Evolutionary conservation across 1,284 basidiomycete genomes (phyloP), one percentile per base, ranked within the genome.

Genomic region (Hymenochaete sp.): DNA sequence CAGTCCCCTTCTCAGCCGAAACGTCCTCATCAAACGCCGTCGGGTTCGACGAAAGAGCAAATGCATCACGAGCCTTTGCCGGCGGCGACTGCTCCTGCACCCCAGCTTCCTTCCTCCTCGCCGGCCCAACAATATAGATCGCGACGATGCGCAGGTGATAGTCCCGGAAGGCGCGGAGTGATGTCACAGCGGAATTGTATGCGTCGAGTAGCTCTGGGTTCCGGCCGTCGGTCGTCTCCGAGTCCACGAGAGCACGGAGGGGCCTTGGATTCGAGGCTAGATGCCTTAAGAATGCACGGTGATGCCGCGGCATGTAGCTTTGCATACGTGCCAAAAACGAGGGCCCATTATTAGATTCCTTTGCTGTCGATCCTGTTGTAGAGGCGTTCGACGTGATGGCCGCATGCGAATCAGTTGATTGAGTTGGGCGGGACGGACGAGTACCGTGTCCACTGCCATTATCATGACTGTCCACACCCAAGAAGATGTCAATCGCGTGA

Each of bases 221-320:
- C 9, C 49, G 55, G 36, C 45, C 46, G 24, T 1, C 59, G 28
- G 42, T 61, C 59, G 68, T 67, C 35, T 61, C 63, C 22, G 56
- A 59, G 26, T 55, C 53, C 3, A 78, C 77, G 53, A 77, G 67
- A 19, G 55, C 66, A 46, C 76, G 79, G 47, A 79, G 67, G 9
- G 71, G 81, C 37, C 75, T 71, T 5, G 70, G 79, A 55, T 68
- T 77, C 1, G 70, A 61, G n/a, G 71, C 68, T 44, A 98, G 76
- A 58, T 96, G 90, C 36, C 73, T 71, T 29, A 98, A 73, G 69
- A 98, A 98, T 14, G 76, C 71, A 35, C 93, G 83, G 63, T 98
- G 95, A 56, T 87, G 83, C 3, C 78, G 77, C 0, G 93, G 92
- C 92, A 96, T 96, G 67, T 93, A 95, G 9, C 68, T 64, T 54